Conservation (phyloP, 139 green algal genomes). For the Nannochloris sp. region DNA sequence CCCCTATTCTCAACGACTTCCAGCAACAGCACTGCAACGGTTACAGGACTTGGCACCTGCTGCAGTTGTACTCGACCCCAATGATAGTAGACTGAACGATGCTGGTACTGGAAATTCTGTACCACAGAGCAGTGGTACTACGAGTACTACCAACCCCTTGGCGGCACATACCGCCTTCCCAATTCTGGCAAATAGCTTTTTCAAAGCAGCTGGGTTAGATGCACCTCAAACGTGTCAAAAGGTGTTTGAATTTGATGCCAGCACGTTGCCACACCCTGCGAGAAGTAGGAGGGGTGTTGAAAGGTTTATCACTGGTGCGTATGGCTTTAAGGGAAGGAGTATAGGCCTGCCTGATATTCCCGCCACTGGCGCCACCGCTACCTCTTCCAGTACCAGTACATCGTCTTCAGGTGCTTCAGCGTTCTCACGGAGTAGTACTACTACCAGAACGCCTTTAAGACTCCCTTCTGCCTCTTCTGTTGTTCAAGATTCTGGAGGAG, state of each 20-base stretch:
- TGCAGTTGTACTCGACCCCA: conserved; percentile 18
- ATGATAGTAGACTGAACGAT: too few relatives aligned
- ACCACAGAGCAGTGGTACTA: too few relatives aligned
- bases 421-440: not conserved
- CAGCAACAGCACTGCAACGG: conserved; percentile 13
- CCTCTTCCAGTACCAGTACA: too few relatives aligned
- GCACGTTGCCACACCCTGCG: conserved; percentile 4
- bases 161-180: conserved; percentile 5
- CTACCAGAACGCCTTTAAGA: not conserved
- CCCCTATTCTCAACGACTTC: not conserved
- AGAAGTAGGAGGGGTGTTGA: conserved; percentile 20
- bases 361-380: not conserved
- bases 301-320: conserved; percentile 8
- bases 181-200: conserved; percentile 15
- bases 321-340: conserved; percentile 16
- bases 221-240: conserved; percentile 18
- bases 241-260: conserved; percentile 34
- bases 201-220: conserved; percentile 16
- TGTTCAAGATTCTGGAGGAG: too few relatives aligned
- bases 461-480: too few relatives aligned
- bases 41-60: conserved; percentile 36
- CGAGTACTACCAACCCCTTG: conserved; percentile 8
- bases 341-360: not conserved
- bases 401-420: too few relatives aligned
- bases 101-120: not conserved